phyloP scores from a whole-genome alignment of 495 filamentous ascomycete species.

The Platismatia glauca region DNA sequence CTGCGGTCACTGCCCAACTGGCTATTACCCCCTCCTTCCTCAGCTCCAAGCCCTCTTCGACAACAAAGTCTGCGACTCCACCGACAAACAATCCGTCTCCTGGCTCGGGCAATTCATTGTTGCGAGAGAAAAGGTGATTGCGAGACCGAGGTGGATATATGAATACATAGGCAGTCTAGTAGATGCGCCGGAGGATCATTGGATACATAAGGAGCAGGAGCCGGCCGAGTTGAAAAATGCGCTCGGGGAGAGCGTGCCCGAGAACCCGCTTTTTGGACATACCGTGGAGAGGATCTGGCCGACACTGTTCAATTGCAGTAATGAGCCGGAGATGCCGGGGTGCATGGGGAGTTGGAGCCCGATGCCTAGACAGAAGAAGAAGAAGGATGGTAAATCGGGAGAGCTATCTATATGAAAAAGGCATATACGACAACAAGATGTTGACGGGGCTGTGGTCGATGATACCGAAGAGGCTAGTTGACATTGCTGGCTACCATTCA shows the following conservation, averaged over 20 bases:
- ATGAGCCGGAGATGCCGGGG: not conserved
- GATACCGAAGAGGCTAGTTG: not conserved
- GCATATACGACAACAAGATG: not conserved
- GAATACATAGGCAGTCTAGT: conserved; percentile 10
- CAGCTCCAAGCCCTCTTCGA: conserved; percentile 7
- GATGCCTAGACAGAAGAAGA: not conserved
- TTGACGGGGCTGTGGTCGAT: not conserved
- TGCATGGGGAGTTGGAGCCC: conserved; percentile 4
- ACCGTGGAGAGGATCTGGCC: conserved; percentile 15
- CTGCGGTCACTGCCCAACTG: conserved; percentile 11
- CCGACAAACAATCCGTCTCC: not conserved
- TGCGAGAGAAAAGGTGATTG: not conserved
- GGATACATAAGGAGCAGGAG: conserved; percentile 12
- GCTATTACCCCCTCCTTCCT: conserved; percentile 9
- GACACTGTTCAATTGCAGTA: conserved; percentile 8
- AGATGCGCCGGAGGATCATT: conserved; percentile 11
- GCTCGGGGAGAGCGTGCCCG: conserved; percentile 6
- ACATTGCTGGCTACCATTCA: not conserved
- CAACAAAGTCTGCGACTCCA: conserved; percentile 7
- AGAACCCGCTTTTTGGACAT: conserved; percentile 13
- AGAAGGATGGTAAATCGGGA: not conserved
- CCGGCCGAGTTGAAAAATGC: not conserved
- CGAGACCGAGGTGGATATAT: conserved; percentile 12
- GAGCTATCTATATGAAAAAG: not conserved
- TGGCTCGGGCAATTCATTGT: conserved; percentile 15